Base-by-base conservation (phyloP, 2,329 filamentous ascomycete genomes). In the Mariannaea elegans region DNA sequence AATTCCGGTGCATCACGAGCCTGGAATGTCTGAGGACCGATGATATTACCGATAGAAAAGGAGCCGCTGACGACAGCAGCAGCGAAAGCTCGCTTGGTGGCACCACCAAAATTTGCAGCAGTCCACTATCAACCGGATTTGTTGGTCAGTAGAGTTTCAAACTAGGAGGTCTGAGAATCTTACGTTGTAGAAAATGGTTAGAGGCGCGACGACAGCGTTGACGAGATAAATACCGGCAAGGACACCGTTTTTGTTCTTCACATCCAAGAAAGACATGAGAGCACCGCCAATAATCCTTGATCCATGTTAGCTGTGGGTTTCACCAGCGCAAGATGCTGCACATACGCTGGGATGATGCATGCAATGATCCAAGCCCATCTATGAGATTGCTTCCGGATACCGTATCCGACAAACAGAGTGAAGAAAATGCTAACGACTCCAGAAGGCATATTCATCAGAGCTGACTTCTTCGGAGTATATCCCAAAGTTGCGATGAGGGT, bases 21-120 rank as follows among this genome's bases (percentile, higher is more conserved):
- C 65, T 81, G 81, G 74, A 87, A 86, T 3, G 83, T 85, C 68
- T 85, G 81, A 1, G 84, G 84, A 0, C 84, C 83, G 61, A 86
- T 85, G 55, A 86, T 82, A 69, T 84, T 87, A 14, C 82, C 83
- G 4, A 84, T 71, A 0, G 81, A 81, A 69, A 84, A 85, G 16
- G 79, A 78, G 23, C 80, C 80, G 47, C 79, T 80, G 63, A 85
- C 76, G 49, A 82, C 71, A 16, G 81, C 81, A 9, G 79, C 77
- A 3, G 81, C 82, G 49, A 83, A 81, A 10, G 81, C 78, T 23
- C 82, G 79, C 72, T 85, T 85, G 4, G 83, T 85, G 19, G 78
- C 77, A 5, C 82, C 83, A 5, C 79, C 80, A 44, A 84, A 73
- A 68, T 85, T 86, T 58, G 81, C 80, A 3, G 81, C 76, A 3